phyloP scores from a whole-genome alignment of 495 filamentous ascomycete species.

The Xylaria longipes region DNA sequence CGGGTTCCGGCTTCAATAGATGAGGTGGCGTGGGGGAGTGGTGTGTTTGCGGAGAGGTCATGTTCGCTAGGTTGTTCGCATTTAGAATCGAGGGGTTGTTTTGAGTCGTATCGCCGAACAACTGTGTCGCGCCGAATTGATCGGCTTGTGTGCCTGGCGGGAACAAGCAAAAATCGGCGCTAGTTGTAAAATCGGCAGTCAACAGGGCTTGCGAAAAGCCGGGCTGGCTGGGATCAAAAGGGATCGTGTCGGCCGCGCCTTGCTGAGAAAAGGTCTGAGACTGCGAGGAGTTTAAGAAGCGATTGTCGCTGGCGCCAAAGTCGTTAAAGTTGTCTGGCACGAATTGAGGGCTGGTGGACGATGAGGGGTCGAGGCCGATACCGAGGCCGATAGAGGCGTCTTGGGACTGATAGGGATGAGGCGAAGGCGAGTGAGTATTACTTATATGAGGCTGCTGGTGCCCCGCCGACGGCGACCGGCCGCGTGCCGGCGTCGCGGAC shows the following conservation, averaged over 20 bases:
- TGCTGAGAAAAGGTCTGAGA: constrained; percentile 46
- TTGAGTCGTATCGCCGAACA: constrained; percentile 62
- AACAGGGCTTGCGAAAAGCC: constrained; percentile 48
- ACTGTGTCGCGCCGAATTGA: constrained; percentile 53
- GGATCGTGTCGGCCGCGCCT: constrained; percentile 40
- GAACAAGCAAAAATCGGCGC: constrained; percentile 62
- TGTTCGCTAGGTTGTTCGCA: constrained; percentile 66
- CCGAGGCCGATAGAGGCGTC: constrained; percentile 55
- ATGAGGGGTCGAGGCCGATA: constrained; percentile 50
- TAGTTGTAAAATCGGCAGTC: constrained; percentile 47
- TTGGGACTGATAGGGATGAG: constrained; percentile 52
- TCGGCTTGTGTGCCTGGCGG: constrained; percentile 48
- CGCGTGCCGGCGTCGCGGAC: constrained; percentile 47
- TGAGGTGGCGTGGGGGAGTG: constrained; percentile 71
- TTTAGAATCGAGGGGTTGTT: constrained; percentile 57
- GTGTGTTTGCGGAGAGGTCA: constrained; percentile 67
- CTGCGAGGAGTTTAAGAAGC: constrained; percentile 50
- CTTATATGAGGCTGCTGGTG: constrained; percentile 59
- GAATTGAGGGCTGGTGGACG: constrained; percentile 42
- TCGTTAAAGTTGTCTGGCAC: constrained; percentile 45
- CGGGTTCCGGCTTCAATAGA: constrained; percentile 68
- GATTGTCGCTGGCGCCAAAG: constrained; percentile 42
- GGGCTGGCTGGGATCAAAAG: constrained; percentile 47
- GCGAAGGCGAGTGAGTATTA: constrained; percentile 57
- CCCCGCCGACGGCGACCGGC: constrained; percentile 54